A percentile compares a stretch with the other conserved stretches of the same genome.
Conservation (phyloP, 257 asterid species). For the Anisodus acutangulus region DNA sequence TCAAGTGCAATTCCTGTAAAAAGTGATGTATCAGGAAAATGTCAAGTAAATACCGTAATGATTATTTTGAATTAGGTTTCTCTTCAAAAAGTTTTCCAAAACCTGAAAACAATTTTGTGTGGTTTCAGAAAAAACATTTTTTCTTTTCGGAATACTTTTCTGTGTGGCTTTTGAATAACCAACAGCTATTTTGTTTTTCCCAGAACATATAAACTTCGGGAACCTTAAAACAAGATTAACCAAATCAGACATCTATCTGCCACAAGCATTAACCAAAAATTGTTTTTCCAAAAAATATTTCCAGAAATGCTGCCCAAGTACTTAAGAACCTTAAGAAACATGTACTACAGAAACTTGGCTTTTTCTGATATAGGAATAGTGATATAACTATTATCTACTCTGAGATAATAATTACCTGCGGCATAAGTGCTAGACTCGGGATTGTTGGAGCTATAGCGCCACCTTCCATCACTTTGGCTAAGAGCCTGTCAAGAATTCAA, state of each 20-base stretch:
- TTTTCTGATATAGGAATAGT: too few relatives aligned
- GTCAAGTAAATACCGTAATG: neutral
- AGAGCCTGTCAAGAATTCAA: slow-evolving; percentile 64
- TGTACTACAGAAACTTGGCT: neutral
- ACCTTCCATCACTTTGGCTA: slow-evolving; percentile 98
- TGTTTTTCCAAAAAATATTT: neutral
- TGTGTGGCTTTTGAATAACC: neutral
- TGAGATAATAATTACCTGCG: slow-evolving; percentile 61
- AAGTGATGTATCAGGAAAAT: slow-evolving; percentile 27
- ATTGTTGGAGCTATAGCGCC: slow-evolving; percentile 84
- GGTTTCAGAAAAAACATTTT: neutral
- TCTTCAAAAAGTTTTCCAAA: slow-evolving; percentile 1
- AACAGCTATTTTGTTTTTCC: slow-evolving; percentile 6
- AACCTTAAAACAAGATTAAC: neutral
- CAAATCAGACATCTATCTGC: slow-evolving; percentile 7
- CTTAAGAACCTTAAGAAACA: neutral
- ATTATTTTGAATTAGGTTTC: neutral
- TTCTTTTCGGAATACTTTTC: neutral
- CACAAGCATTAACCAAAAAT: slow-evolving; percentile 6
- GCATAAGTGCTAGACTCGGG: slow-evolving; percentile 87
- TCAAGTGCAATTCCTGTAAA: slow-evolving; percentile 84
- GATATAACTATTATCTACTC: too few relatives aligned
- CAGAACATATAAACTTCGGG: neutral
- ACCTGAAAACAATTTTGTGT: neutral
- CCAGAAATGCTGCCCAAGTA: neutral